Evolutionary conservation across 257 asterid genomes (phyloP), one percentile per base, ranked within the genome.

Genomic region (Solanum sejunctum): DNA sequence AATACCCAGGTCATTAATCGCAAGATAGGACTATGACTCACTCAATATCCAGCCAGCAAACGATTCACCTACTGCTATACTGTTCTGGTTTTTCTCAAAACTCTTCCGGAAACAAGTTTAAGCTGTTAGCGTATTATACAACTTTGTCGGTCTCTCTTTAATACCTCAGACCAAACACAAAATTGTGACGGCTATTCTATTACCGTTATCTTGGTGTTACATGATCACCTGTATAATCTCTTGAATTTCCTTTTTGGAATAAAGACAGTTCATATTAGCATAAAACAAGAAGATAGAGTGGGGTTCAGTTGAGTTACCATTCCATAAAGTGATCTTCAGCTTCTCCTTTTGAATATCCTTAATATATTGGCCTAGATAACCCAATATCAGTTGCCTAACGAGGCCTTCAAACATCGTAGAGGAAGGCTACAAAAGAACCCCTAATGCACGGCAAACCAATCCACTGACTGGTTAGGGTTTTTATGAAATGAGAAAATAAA

Each of bases 291-390:
- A 3, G 12, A 26, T 28, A 81, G 54, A 67, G 8, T 23, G 8
- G 3, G 66, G 58, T 41, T 71, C 26, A 71, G 55, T 73, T 47
- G 41, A 47, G 63, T 70, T 88, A 94, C 99, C 98, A 80, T 93
- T 93, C 99, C 99, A 96, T 3, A 94, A 96, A 72, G 98, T 96
- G 90, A 96, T 93, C 90, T 94, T 94, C 83, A 96, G 98, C 92
- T 96, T 98, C 87, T 96, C 99, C 73, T 89, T 91, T 83, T 96
- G 99, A 78, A 96, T 93, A 81, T 96, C 99, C 90, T 93, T 95
- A 66, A 96, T 93, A 87, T 90, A 96, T 85, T 75, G 91, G n/a
- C 98, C 98, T 66, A 95, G 89, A 87, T 93, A 93, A 52, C 99
- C 98, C 92, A 92, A 85, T 82, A 96, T 88, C 87, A 96, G 90